Conservation (phyloP, 768 basidiomycete genomes). For the Suillus plorans region DNA sequence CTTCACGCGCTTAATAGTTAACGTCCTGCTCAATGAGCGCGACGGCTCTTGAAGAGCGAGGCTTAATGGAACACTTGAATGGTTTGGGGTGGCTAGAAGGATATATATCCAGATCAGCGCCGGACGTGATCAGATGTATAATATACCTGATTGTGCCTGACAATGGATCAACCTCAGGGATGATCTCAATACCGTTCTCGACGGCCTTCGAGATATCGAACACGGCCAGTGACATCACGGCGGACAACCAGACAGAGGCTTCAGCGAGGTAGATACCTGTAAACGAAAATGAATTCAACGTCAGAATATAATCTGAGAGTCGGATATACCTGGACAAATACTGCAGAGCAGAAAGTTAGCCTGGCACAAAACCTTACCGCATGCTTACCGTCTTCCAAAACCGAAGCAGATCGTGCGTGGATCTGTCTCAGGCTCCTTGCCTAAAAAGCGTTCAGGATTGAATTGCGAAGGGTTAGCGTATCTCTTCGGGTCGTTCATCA, state of each 20-base stretch:
- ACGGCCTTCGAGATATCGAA: conserved; percentile 41
- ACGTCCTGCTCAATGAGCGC: too few species aligned
- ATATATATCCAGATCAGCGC: conserved; percentile 24
- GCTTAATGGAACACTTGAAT: too few species aligned
- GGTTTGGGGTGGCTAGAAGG: too few species aligned
- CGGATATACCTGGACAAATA: conserved; percentile 10
- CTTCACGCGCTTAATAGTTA: too few species aligned
- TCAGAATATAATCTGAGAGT: neutral
- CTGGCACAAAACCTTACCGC: conserved; percentile 7
- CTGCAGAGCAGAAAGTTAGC: conserved; percentile 7
- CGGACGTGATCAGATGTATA: neutral
- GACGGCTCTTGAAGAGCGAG: too few species aligned
- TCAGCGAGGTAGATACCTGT: conserved; percentile 47
- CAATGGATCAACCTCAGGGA: conserved; percentile 49
- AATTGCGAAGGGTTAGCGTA: conserved; percentile 52
- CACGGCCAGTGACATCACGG: conserved; percentile 40
- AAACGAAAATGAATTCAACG: conserved; percentile 13
- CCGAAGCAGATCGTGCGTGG: conserved; percentile 60
- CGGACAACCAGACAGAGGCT: conserved; percentile 37
- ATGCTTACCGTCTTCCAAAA: conserved; percentile 53
- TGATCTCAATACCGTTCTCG: conserved; percentile 40
- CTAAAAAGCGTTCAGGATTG: conserved; percentile 54
- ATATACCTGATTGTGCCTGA: conserved; percentile 55
- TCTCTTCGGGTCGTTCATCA: conserved; percentile 22
- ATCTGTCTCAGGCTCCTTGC: conserved; percentile 42